Conservation (phyloP, 331 rosid genomes). For the Telfairia occidentalis region DNA sequence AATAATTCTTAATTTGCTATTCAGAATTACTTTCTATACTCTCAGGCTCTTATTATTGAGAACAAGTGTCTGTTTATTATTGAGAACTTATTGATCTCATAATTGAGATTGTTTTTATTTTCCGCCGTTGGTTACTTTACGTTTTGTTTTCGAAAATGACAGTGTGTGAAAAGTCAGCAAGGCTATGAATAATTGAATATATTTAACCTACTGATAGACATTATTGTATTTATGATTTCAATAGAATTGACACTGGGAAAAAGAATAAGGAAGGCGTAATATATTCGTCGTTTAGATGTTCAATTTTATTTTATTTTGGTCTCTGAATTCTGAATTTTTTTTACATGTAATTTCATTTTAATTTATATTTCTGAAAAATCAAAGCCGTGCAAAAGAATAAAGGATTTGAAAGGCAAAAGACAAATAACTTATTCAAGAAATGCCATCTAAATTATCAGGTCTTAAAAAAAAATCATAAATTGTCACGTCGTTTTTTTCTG, state of each 20-base stretch:
- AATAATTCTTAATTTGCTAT: conserved; percentile 3
- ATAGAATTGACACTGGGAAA: neutral
- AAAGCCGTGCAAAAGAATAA: neutral
- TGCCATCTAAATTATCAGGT: neutral
- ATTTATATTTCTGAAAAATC: no score
- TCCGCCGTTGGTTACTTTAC: neutral
- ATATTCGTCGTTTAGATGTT: no score
- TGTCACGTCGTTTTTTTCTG: neutral
- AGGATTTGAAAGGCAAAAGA: neutral
- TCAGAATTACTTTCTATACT: conserved; percentile 38
- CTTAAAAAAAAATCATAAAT: neutral
- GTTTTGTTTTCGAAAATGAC: neutral
- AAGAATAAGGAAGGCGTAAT: neutral
- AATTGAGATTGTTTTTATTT: conserved; percentile 26
- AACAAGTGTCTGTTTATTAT: no score
- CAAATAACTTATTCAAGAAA: neutral
- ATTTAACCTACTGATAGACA: neutral
- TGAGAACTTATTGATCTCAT: conserved; percentile 15
- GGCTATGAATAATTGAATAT: neutral
- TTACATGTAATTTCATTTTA: no score
- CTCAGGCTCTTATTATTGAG: neutral
- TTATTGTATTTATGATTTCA: neutral
- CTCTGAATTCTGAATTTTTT: no score
- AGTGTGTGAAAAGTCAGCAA: neutral
- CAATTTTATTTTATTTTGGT: no score